Percentiles rank a stretch among this genome's conserved stretches.
Evolutionary conservation across 2,329 filamentous ascomycete species (phyloP).

Genomic region (Polytolypa hystricis): DNA sequence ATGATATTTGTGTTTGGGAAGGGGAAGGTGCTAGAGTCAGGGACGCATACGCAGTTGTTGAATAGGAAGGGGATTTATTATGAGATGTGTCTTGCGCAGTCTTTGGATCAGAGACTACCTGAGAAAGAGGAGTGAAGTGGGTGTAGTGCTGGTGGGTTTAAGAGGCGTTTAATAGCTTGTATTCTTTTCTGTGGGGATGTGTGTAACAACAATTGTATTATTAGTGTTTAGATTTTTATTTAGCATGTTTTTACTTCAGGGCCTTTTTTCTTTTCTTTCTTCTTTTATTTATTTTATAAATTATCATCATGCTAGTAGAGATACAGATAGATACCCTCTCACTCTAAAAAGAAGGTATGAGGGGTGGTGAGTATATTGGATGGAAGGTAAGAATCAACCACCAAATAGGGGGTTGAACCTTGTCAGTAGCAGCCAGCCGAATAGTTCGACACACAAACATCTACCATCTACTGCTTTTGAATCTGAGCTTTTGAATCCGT

Average conservation of each 20-base stretch:
- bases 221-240: no score
- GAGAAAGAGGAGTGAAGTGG: neutral
- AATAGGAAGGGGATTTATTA: slow-evolving; percentile 21
- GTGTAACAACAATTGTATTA: no score
- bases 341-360: no score
- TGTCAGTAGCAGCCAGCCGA: no score
- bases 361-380: no score
- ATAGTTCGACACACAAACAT: no score
- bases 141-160: neutral
- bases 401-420: no score
- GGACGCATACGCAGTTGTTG: slow-evolving; percentile 31
- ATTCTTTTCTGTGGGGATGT: neutral
- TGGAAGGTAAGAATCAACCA: no score
- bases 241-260: no score
- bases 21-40: slow-evolving; percentile 29
- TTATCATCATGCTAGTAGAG: neutral
- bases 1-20: slow-evolving; percentile 56
- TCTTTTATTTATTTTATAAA: neutral
- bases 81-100: slow-evolving; percentile 19
- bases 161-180: neutral
- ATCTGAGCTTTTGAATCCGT: no score
- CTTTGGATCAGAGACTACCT: slow-evolving; percentile 9
- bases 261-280: neutral
- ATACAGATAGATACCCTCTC: no score
- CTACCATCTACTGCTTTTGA: no score